Evolutionary conservation across 345 rosid species (phyloP).

Genomic region (Dipteronia dyeriana): DNA sequence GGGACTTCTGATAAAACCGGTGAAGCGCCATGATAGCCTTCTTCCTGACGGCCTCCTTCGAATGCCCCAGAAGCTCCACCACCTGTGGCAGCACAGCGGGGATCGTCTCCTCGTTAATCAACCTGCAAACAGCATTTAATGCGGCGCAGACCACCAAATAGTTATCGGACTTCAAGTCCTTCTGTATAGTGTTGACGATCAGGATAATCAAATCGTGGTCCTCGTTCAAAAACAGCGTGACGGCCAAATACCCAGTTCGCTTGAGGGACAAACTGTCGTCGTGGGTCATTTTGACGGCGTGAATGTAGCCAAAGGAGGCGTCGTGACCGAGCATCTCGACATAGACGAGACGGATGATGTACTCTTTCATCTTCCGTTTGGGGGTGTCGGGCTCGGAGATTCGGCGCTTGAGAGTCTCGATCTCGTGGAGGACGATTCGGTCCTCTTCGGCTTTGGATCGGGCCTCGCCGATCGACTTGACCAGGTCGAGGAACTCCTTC

Average conservation of each 20-base stretch:
- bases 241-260: conserved; percentile 95
- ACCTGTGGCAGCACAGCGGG: conserved; percentile 96
- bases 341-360: conserved; percentile 79
- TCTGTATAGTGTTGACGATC: conserved; percentile 94
- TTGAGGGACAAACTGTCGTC: conserved; percentile 80
- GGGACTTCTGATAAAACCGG: conserved; percentile 85
- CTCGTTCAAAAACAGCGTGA: conserved; percentile 86
- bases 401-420: conserved; percentile 86
- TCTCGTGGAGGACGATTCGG: conserved; percentile 88
- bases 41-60: conserved; percentile 93
- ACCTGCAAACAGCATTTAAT: conserved; percentile 79
- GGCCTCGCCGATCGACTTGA: conserved; percentile 96
- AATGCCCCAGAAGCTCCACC: conserved; percentile 75
- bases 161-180: conserved; percentile 93
- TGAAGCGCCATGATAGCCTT: conserved; percentile 99
- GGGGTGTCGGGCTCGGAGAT: conserved; percentile 86
- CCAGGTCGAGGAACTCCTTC: conserved; percentile 93
- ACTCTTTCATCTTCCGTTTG: conserved; percentile 95
- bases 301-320: conserved; percentile 96
- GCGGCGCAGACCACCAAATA: conserved; percentile 88
- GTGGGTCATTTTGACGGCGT: conserved; percentile 99
- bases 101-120: conserved; percentile 97
- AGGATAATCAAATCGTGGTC: conserved; percentile 93
- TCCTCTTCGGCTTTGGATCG: conserved; percentile 99
- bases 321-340: conserved; percentile 99